Base-by-base conservation (phyloP, 352 stramenopile genomes). In the Pythium monospermum region DNA sequence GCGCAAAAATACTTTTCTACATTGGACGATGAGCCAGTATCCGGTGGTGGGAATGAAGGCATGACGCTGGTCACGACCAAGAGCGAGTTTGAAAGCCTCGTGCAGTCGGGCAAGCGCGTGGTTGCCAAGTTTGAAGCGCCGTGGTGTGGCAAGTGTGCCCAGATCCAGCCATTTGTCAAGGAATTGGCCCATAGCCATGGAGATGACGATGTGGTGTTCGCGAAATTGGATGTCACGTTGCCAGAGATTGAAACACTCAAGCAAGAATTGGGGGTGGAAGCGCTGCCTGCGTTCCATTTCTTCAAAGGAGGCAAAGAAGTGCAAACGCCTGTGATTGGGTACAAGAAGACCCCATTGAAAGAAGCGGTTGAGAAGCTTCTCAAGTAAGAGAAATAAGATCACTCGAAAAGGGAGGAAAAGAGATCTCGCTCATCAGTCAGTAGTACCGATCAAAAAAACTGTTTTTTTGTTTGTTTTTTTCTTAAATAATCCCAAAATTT, bases 271-370 rank as follows among this genome's bases (percentile, higher is more conserved):
- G 57, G 81, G 6, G 72, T 94, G 27, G 74, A 81, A 19, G 80
- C 72, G 40, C 79, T 86, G 64, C 83, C 83, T n/a, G 74, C 84
- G 54, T 94, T 94, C 71, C 80, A 69, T 58, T 91, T 91, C 61
- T 94, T 85, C 59, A 89, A 94, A 68, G 63, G 66, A 46, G 80
- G 83, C 62, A 88, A 91, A 56, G 74, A 91, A 61, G 74, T 83
- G 16, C 69, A 67, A 31, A 69, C 69, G 54, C 83, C 83, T 41
- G 68, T 91, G 31, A 77, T 76, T 15, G 80, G 83, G 47, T 94
- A 94, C 75, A 94, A 94, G 69, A 94, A 91, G 73, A 73, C 68
- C 12, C 64, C 76, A 53, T 60, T 94, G 47, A 88, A 90, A 66
- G 71, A 74, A 2, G 68, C 75, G 3, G 83, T 91, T 18, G 54